A percentile compares a stretch with the other conserved stretches of the same genome.
phyloP scores from a whole-genome alignment of 805 yeast species.

The Hanseniaspora taiwanica region DNA sequence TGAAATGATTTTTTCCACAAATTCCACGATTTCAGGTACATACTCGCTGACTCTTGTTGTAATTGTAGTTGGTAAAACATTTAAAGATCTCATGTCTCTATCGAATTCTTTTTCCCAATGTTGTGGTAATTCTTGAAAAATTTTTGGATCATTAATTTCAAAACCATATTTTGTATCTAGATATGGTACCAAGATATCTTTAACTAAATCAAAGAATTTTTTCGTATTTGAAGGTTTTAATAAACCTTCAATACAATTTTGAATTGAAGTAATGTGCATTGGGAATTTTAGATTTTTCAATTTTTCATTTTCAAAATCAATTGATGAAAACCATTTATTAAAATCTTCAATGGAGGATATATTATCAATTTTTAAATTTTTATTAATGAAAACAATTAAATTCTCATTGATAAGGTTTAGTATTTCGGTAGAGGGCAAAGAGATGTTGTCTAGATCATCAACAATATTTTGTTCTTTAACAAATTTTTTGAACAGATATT shows the following conservation, averaged over 20 bases:
- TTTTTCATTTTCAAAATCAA: conserved; percentile 39
- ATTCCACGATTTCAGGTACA: conserved; percentile 79
- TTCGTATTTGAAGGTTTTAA: conserved; percentile 14
- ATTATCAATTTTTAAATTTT: conserved; percentile 36
- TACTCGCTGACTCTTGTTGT: conserved; percentile 94
- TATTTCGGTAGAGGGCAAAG: conserved; percentile 16
- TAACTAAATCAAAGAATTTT: conserved; percentile 35
- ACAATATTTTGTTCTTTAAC: conserved; percentile 19
- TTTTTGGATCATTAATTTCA: conserved; percentile 67
- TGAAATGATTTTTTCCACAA: conserved; percentile 57
- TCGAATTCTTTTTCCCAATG: conserved; percentile 82
- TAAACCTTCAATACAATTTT: conserved; percentile 28
- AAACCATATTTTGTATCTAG: conserved; percentile 66
- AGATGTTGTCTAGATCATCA: conserved; percentile 8
- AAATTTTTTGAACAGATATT: conserved; percentile 58
- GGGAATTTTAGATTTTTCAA: conserved; percentile 66
- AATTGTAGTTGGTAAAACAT: conserved; percentile 72
- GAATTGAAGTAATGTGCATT: conserved; percentile 69
- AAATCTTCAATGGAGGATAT: conserved; percentile 27
- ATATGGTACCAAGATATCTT: conserved; percentile 62
- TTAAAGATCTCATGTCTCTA: conserved; percentile 71
- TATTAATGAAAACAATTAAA: conserved; percentile 35
- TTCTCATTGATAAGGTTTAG: conserved; percentile 27
- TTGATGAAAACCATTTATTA: conserved; percentile 34
- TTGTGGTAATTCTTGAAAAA: conserved; percentile 72